Evolutionary conservation across 1,284 basidiomycete species (phyloP), one percentile per base, ranked within the genome.

Genomic region (Sporisorium exsertum): DNA sequence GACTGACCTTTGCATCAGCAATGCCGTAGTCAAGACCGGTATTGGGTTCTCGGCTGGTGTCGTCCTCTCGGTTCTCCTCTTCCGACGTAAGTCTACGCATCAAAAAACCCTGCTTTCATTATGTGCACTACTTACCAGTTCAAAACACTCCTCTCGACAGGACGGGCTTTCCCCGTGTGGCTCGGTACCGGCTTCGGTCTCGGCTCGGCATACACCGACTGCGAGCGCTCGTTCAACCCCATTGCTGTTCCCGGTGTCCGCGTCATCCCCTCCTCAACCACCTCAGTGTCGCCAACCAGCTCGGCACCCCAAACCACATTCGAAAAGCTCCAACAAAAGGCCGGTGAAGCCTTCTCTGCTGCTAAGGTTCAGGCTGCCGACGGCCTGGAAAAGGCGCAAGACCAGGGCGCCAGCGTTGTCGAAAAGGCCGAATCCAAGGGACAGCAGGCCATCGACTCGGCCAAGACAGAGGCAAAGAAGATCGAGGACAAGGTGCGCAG

Each of bases 111-210:
- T n/a, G n/a, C n/a, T 16, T 12, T 9, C 9, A 27, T 6, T 5
- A 10, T 24, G 52, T 42, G 10, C 50, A 26, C 16, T 46, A 37
- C 54, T 67, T 32, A 64, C 67, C 60, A 46, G 5, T 26, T 33
- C 37, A 68, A 73, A 37, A 35, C 35, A 5, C 13, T 40, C 65
- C 55, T 52, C 50, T 62, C 37, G 16, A 45, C 86, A 98, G 95
- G 96, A 88, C 93, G 95, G 78, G 93, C 93, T 84, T 98, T 95
- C 94, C 96, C 96, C 26, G 92, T 98, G 72, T 92, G 94, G 69
- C 90, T 98, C 65, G 90, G 93, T 8, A 94, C 95, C 22, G 95
- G 96, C 72, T 97, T 93, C 85, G 94, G 93, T 51, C 88, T 91
- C 51, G 87, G 86, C 70, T 91, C 91, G 64, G 93, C 94, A 51